These are phyloP conservation scores for Blastobotrys parvus DNA, from an alignment of 805 yeast genomes.

Conservation along the genomic window DNA sequence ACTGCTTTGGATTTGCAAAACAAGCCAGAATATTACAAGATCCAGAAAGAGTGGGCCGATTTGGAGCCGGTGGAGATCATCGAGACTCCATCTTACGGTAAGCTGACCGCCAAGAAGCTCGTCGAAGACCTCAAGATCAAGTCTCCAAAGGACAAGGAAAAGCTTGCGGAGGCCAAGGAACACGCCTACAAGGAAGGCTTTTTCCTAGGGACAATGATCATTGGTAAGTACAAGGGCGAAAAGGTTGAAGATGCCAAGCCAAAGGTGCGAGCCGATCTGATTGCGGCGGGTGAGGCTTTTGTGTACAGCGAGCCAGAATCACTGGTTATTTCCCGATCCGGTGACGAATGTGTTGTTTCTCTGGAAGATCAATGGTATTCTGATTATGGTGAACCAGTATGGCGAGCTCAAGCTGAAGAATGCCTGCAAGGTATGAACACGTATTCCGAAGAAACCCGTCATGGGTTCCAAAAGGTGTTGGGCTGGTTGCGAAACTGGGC, in stretches of 20 bases:
- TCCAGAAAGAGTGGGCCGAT: conserved; percentile 79
- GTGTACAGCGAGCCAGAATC: conserved; percentile 93
- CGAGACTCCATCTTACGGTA: conserved; percentile 79
- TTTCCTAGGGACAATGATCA: conserved; percentile 75
- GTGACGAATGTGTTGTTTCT: conserved; percentile 94
- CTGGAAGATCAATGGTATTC: conserved; percentile 98
- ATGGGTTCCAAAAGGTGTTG: conserved; percentile 88
- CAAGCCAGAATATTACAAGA: conserved; percentile 85
- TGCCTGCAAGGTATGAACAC: conserved; percentile 71
- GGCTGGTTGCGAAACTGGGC: conserved; percentile 99
- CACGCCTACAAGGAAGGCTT: conserved; percentile 93
- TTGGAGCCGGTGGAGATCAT: conserved; percentile 68
- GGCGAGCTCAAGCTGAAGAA: conserved; percentile 78
- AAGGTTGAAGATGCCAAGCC: conserved; percentile 88
- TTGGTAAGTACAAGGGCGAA: conserved; percentile 80
- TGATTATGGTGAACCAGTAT: conserved; percentile 89
- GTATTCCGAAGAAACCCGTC: conserved; percentile 71
- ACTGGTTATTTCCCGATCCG: conserved; percentile 84
- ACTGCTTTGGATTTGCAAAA: conserved; percentile 75
- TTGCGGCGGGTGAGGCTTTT: conserved; percentile 72
- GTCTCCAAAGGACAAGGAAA: conserved; percentile 85
- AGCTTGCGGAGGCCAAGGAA: conserved; percentile 88
- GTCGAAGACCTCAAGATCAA: conserved; percentile 84
- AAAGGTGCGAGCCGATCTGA: conserved; percentile 72
- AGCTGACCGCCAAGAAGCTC: conserved; percentile 72